Conservation (phyloP, 306 rosid species). For the Cotoneaster glaucophyllus region DNA sequence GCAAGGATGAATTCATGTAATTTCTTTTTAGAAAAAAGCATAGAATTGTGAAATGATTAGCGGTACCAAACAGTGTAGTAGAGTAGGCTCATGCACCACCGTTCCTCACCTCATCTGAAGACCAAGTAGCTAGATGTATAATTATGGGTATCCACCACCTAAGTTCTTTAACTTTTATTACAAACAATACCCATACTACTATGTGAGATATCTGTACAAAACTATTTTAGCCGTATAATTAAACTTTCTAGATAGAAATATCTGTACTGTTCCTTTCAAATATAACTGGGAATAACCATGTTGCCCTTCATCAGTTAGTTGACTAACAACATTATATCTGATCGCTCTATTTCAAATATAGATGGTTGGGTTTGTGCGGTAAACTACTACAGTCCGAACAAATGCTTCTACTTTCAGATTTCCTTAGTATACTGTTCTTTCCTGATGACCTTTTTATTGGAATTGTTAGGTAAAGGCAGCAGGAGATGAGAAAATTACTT, state of each 20-base stretch:
- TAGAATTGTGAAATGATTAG: not conserved
- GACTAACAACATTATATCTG: not conserved
- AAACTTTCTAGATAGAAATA: not conserved
- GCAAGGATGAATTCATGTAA: not conserved
- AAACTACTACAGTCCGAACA: not conserved
- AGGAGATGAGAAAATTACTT: slow-evolving; percentile 7
- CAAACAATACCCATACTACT: not conserved
- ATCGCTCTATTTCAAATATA: no score
- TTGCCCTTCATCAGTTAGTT: not conserved
- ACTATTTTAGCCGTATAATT: not conserved
- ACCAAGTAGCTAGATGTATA: not conserved
- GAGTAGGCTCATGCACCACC: not conserved
- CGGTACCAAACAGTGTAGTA: not conserved
- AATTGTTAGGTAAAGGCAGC: slow-evolving; percentile 42
- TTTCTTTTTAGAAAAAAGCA: not conserved
- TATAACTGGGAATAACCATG: not conserved
- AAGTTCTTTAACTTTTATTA: not conserved
- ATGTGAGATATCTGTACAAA: not conserved
- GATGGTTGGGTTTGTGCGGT: not conserved
- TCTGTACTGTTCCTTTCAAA: not conserved
- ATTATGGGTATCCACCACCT: not conserved
- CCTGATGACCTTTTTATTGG: slow-evolving; percentile 8
- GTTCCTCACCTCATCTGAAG: not conserved
- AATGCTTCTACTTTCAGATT: not conserved
- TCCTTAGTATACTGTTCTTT: slow-evolving; percentile 13